These are phyloP conservation scores for Candida sp. DNA, from an alignment of 1,139 yeast species.

Conservation along the genomic window DNA sequence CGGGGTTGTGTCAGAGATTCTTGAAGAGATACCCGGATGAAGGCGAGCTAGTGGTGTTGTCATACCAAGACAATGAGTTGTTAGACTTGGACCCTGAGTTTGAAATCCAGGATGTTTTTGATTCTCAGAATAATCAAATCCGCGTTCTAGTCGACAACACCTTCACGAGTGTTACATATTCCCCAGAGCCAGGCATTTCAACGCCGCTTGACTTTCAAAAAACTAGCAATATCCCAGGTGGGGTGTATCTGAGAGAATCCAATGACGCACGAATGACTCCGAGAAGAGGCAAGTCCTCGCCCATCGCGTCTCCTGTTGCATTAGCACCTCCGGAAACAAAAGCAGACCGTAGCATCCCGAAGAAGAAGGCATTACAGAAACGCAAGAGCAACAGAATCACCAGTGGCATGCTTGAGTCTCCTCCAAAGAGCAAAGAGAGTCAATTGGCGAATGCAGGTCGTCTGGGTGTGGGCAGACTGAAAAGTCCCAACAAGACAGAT, in stretches of 20 bases:
- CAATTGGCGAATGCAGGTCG: not conserved
- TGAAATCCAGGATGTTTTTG: constrained; percentile 57
- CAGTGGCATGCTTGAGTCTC: constrained; percentile 64
- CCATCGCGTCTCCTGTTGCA: constrained; percentile 18
- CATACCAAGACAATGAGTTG: constrained; percentile 64
- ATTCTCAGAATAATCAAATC: constrained; percentile 57
- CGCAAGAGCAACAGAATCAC: constrained; percentile 49
- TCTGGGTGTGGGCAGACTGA: not conserved
- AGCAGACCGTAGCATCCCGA: constrained; percentile 29
- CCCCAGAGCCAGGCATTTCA: constrained; percentile 1
- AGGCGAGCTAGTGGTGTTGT: constrained; percentile 52
- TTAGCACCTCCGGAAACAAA: constrained; percentile 28
- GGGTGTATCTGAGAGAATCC: constrained; percentile 4
- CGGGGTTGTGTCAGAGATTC: constrained; percentile 43
- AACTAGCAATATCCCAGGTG: not conserved
- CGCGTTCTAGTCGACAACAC: constrained; percentile 52
- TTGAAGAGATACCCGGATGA: constrained; percentile 68
- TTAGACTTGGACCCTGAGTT: constrained; percentile 86
- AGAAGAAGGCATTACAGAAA: constrained; percentile 17
- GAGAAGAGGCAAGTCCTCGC: constrained; percentile 2
- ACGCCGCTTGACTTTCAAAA: constrained; percentile 1
- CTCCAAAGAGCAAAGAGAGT: constrained; percentile 20
- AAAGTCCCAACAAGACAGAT: not conserved
- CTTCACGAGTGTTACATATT: constrained; percentile 2
- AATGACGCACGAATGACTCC: constrained; percentile 23